Evolutionary conservation across 768 basidiomycete genomes (phyloP).

Genomic region (Suillus cothurnatus): DNA sequence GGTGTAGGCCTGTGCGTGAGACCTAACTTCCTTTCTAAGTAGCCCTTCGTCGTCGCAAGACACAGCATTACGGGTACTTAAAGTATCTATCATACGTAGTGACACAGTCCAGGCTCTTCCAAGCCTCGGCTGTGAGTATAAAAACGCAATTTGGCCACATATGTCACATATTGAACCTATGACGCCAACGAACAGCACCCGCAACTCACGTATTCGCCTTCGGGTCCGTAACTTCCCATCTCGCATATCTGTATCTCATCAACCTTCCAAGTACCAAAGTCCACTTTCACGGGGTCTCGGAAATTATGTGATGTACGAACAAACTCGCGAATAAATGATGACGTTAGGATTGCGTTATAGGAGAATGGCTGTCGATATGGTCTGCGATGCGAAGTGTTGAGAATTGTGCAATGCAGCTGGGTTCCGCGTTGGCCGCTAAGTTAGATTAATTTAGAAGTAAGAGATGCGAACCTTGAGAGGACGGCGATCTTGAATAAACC

Average conservation of each 20-base stretch:
- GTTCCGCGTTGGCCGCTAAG: not conserved
- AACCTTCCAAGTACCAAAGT: conserved; percentile 57
- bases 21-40: not conserved
- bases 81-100: not conserved
- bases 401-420: conserved; percentile 52
- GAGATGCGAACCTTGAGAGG: conserved; percentile 48
- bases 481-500: conserved; percentile 47
- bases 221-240: conserved; percentile 67
- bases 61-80: not conserved
- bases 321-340: conserved; percentile 20
- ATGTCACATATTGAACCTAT: conserved; percentile 4
- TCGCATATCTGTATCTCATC: conserved; percentile 64
- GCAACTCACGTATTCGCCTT: conserved; percentile 63
- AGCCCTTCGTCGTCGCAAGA: not conserved
- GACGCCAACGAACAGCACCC: conserved; percentile 21
- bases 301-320: conserved; percentile 10
- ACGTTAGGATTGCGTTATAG: conserved; percentile 37
- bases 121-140: not conserved
- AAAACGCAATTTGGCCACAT: not conserved
- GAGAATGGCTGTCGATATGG: conserved; percentile 47
- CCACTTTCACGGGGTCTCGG: conserved; percentile 34
- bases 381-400: conserved; percentile 50
- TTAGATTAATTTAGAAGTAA: not conserved
- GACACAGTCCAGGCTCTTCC: not conserved
- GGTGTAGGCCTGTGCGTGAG: conserved; percentile 28